Evolutionary conservation across 345 rosid species (phyloP).

Genomic region (Gossypium longicalyx): DNA sequence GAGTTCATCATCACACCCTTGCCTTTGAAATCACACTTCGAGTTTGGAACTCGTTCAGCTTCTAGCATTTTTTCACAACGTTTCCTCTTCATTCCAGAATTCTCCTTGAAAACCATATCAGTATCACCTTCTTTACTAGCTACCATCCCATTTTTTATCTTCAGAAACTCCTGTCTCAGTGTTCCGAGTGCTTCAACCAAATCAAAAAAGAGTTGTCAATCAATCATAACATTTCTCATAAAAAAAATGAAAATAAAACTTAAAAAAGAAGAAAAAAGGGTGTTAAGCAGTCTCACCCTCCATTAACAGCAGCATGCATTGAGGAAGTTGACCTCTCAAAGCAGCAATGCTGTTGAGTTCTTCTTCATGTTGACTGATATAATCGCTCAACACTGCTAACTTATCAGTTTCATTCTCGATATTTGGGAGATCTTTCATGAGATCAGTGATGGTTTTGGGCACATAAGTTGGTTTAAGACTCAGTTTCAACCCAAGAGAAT

Average conservation of each 20-base stretch:
- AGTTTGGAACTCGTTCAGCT: background rate
- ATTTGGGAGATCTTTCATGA: slow-evolving; percentile 16
- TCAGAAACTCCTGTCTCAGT: slow-evolving; percentile 16
- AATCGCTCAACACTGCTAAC: slow-evolving; percentile 13
- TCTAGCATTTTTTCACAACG: background rate
- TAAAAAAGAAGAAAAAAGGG: background rate
- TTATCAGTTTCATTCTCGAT: background rate
- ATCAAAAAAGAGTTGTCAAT: background rate
- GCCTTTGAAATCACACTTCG: background rate
- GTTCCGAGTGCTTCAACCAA: slow-evolving; percentile 18
- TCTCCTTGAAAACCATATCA: slow-evolving; percentile 3
- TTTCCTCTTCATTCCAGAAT: slow-evolving; percentile 11
- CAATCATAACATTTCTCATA: background rate
- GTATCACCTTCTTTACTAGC: background rate
- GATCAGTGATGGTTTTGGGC: slow-evolving; percentile 14
- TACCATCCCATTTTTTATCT: slow-evolving; percentile 7
- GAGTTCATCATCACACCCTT: background rate
- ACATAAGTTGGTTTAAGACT: slow-evolving; percentile 10
- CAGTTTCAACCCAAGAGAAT: background rate
- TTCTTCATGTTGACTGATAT: slow-evolving; percentile 13
- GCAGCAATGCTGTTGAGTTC: slow-evolving; percentile 13
- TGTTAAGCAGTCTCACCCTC: slow-evolving; percentile 17
- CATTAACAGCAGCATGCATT: slow-evolving; percentile 17
- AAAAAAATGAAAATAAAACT: background rate
- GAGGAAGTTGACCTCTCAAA: slow-evolving; percentile 19